Evolutionary conservation across 768 basidiomycete genomes (phyloP).

Genomic region (Xerocomellus intermedius): DNA sequence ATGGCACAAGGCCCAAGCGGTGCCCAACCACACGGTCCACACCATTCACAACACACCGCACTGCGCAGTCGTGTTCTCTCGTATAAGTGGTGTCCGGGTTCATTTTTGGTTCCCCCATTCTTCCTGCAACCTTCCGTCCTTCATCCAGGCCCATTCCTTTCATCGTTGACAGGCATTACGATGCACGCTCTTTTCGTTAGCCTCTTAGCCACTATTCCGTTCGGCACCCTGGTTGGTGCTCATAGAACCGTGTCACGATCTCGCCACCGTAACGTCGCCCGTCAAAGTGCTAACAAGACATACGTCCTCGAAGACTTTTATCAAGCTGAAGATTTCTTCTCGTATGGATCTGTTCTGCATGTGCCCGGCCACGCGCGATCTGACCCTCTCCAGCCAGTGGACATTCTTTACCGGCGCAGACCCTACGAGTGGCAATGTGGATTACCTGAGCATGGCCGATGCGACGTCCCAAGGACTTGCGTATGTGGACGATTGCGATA

Average conservation of each 20-base stretch:
- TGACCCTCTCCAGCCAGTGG: constrained; percentile 50
- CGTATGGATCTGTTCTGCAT: constrained; percentile 39
- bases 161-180: constrained; percentile 4
- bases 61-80: neutral
- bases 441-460: constrained; percentile 48
- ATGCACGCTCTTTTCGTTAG: constrained; percentile 36
- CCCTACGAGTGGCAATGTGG: constrained; percentile 70
- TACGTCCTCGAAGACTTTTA: constrained; percentile 41
- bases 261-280: constrained; percentile 29
- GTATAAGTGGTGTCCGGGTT: constrained; percentile 1
- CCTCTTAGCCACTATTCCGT: constrained; percentile 31
- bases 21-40: neutral
- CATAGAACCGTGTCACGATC: constrained; percentile 25
- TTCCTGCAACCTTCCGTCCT: neutral
- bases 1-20: constrained; percentile 19
- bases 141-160: constrained; percentile 10
- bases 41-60: neutral
- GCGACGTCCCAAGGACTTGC: constrained; percentile 57
- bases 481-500: constrained; percentile 54
- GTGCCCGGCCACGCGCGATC: neutral
- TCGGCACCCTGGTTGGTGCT: constrained; percentile 39
- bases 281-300: constrained; percentile 22
- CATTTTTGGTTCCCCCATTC: neutral
- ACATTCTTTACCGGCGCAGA: constrained; percentile 61
- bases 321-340: constrained; percentile 56